Evolutionary conservation across 2,329 filamentous ascomycete genomes (phyloP), one percentile per base, ranked within the genome.

Genomic region (Nothomitra cinnamomea): DNA sequence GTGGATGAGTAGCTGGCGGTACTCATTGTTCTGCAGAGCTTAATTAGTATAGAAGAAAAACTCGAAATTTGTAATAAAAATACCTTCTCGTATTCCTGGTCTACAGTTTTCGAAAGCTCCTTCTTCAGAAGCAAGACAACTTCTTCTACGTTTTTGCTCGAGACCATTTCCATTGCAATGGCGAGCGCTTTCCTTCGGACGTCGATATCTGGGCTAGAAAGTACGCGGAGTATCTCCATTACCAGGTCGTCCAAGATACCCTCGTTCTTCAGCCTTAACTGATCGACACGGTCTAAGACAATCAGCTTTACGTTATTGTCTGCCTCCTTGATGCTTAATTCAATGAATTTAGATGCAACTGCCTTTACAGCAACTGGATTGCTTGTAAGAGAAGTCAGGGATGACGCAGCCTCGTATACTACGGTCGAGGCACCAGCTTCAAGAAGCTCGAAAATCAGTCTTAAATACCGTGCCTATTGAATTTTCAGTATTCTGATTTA

Each of bases 271-370:
- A 83, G 82, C 61, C 89, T 79, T 57, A 95, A 69, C 62, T 90
- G 83, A 62, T 95, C 85, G 38, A 98, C 92, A 47, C 90, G 84
- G 64, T 96, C 92, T 43, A 98, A 76, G 19, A 98, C 92, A 61
- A 98, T 98, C 47, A 98, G 81, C 72, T 98, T 98, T 58, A 98
- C 92, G 65, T 98, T 98, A 74, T 98, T 98, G 67, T 98, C 92
- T 0, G 92, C 83, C 69, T 96, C 92, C 70, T 94, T 95, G 66
- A 98, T 95, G 65, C 85, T 88, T 7, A 98, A 75, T 68, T 98
- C 92, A 58, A 96, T 95, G 66, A 98, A 92, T 65, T 98, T 98
- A 61, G 80, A 79, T 13, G 92, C 92, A 8, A 92, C 92, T 24
- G 92, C 92, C 71, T 96, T 98, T 56, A 98, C 90, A 17, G 92